Evolutionary conservation across 108 stramenopile species (phyloP), one percentile per base, ranked within the genome.

Genomic region (Poteriospumella lacustris): DNA sequence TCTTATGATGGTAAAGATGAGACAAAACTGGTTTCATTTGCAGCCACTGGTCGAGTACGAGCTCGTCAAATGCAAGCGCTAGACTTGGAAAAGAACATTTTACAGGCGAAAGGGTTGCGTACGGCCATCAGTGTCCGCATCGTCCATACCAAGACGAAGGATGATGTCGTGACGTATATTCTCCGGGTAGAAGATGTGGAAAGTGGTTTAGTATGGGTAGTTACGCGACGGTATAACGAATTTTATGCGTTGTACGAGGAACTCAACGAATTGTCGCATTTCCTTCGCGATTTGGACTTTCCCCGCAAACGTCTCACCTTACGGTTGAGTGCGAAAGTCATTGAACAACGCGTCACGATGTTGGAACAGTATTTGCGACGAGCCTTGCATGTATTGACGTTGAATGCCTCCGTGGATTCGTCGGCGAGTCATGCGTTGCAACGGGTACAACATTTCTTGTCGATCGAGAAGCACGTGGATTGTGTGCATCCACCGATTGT

Each of bases 141-240:
- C 28, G 12, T 73, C 9, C 36, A 73, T 56, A 42, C 70, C 5
- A 73, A 56, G 43, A 15, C 15, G 12, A 15, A 39, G 24, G 64
- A 39, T 36, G 64, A 68, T 68, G 19, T 19, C 39, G 64, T 68
- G 64, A 40, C 24, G 47, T 73, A 73, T 73, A 31, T 5, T 5
- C 36, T 34, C 15, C 5, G 70, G 9, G 70, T 73, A 56, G 70
- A 73, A 24, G 70, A 73, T 73, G 70, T 73, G 41, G 70, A 73
- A 24, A 34, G 12, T 3, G 70, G 70, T 24, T 42, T 73, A 24
- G 3, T 33, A 5, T 73, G 70, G 70, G 24, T 73, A 19, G 70
- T 73, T 34, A 9, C 15, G 15, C 3, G 47, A 9, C 36, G 70
- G 5, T 73, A 73, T 73, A 9, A 5, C 9, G 70, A 73, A 26